Percentiles rank a stretch among this genome's conserved stretches.
Evolutionary conservation across 495 filamentous ascomycete species (phyloP).

Genomic region (Hypoxylon rickii): DNA sequence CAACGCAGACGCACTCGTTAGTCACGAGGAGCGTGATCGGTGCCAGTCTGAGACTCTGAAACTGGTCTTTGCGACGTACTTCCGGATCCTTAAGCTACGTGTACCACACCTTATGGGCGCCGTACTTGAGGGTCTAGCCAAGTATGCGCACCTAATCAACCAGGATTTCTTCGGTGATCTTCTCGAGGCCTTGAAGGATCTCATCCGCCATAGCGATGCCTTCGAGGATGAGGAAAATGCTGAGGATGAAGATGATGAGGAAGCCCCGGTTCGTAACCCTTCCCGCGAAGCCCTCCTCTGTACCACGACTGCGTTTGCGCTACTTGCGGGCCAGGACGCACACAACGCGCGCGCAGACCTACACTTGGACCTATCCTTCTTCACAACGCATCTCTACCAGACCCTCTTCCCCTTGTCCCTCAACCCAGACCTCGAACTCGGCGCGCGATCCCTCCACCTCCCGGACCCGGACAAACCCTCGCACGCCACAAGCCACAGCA

Average conservation of each 20-base stretch:
- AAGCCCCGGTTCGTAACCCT: constrained; percentile 61
- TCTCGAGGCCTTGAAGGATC: constrained; percentile 88
- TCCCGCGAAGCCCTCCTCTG: constrained; percentile 90
- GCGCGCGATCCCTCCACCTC: constrained; percentile 77
- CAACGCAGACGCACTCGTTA: constrained; percentile 86
- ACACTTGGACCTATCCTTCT: constrained; percentile 90
- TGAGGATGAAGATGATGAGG: constrained; percentile 45
- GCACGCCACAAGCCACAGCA: constrained; percentile 30
- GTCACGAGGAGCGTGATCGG: constrained; percentile 89
- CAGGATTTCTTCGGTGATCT: constrained; percentile 97
- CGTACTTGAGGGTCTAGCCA: constrained; percentile 86
- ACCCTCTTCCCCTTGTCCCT: constrained; percentile 75
- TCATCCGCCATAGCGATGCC: constrained; percentile 72
- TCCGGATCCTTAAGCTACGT: constrained; percentile 86
- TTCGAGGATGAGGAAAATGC: constrained; percentile 47
- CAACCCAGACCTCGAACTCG: constrained; percentile 84
- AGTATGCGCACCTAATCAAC: constrained; percentile 94
- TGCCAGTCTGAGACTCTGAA: constrained; percentile 92
- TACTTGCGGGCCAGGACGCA: constrained; percentile 88
- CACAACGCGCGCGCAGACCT: constrained; percentile 64
- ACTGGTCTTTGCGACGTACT: constrained; percentile 92
- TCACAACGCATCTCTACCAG: constrained; percentile 89
- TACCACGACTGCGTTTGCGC: constrained; percentile 87
- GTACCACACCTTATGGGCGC: constrained; percentile 85
- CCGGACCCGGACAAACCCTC: constrained; percentile 67